Evolutionary conservation across 306 rosid genomes (phyloP).

Genomic region (Comarum palustre): DNA sequence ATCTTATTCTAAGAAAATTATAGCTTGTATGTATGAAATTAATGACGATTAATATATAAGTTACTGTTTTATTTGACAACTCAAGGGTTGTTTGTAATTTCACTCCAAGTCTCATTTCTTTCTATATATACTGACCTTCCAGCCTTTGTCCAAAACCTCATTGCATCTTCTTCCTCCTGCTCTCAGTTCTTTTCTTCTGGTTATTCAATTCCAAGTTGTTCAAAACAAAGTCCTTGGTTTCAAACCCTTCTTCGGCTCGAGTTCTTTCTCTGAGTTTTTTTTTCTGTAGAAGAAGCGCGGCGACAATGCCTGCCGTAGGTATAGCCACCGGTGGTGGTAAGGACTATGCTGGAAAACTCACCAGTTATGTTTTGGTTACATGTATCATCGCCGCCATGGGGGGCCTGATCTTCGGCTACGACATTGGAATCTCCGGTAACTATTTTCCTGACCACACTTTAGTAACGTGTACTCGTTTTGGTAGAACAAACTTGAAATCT

Average conservation of each 20-base stretch:
- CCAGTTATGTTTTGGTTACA: conserved; percentile 59
- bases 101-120: not conserved
- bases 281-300: too few species aligned
- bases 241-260: not conserved
- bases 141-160: conserved; percentile 2
- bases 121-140: conserved; percentile 29
- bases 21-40: not conserved
- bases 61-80: conserved; percentile 31
- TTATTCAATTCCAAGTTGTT: not conserved
- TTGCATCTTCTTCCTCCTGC: not conserved
- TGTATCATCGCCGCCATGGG: conserved; percentile 96
- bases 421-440: conserved; percentile 89
- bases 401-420: conserved; percentile 92
- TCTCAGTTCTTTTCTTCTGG: not conserved
- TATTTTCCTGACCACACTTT: not conserved
- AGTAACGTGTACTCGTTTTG: not conserved
- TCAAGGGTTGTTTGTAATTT: conserved; percentile 11
- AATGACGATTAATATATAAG: not conserved
- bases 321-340: conserved; percentile 25
- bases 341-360: conserved; percentile 74
- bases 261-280: not conserved
- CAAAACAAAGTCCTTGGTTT: not conserved
- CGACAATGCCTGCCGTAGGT: conserved; percentile 68
- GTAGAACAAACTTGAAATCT: not conserved
- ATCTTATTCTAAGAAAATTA: conserved; percentile 12